Percentiles rank a stretch among this genome's conserved stretches.
phyloP scores from a whole-genome alignment of 164 flowering plant genomes.

The Chimonanthus praecox region DNA sequence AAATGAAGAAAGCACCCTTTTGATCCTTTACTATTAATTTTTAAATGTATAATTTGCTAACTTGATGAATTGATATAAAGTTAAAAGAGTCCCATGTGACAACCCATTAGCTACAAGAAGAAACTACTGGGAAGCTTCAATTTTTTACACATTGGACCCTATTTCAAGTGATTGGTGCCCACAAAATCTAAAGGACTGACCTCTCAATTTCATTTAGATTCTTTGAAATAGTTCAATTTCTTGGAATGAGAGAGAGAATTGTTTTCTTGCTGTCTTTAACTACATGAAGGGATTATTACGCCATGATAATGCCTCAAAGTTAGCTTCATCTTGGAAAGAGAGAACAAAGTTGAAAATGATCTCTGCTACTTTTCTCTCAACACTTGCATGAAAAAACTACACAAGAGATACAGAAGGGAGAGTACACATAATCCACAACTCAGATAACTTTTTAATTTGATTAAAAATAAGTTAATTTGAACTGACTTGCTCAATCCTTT shows the following conservation, averaged over 20 bases:
- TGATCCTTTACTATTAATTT: conserved; percentile 25
- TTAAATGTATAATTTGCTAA: conserved; percentile 14
- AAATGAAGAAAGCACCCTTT: conserved; percentile 22
- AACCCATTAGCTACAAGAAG: conserved; percentile 33
- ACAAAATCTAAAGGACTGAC: conserved; percentile 53
- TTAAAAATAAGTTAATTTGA: no score
- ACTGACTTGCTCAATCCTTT: no score
- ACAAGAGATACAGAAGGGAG: background rate
- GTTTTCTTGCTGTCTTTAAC: background rate
- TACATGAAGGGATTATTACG: conserved; percentile 12
- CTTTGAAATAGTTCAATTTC: background rate
- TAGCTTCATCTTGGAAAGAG: conserved; percentile 26
- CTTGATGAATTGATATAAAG: conserved; percentile 42
- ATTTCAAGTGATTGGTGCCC: conserved; percentile 24
- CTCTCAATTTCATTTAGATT: conserved; percentile 23
- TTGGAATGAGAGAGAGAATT: conserved; percentile 2
- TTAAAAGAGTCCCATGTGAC: conserved; percentile 39
- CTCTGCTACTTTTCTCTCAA: conserved; percentile 14
- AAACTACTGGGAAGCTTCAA: conserved; percentile 37
- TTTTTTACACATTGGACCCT: conserved; percentile 27
- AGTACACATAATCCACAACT: no score
- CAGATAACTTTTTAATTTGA: no score
- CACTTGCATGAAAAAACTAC: conserved; percentile 15
- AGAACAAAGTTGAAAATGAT: conserved; percentile 14
- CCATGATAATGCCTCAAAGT: conserved; percentile 27